These are phyloP conservation scores for Rubia balearica DNA, from an alignment of 305 asterid genomes.

Conservation along the genomic window DNA sequence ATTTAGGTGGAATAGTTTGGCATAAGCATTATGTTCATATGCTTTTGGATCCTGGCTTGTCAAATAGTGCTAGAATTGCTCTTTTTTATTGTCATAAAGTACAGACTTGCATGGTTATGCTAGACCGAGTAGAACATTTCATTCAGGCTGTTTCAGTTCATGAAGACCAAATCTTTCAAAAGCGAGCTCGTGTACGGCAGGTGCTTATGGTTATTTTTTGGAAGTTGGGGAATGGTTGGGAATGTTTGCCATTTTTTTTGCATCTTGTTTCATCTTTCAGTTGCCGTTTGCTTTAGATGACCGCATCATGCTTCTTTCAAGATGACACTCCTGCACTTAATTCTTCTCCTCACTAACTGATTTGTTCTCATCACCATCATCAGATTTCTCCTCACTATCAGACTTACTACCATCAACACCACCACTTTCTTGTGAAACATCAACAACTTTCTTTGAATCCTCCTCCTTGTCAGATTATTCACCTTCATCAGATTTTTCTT, in stretches of 20 bases:
- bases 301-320: neutral
- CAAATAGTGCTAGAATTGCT: neutral
- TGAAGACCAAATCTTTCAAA: slow-evolving; percentile 90
- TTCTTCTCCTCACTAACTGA: neutral
- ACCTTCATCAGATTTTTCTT: too few relatives aligned
- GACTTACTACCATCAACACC: too few relatives aligned
- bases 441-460: too few relatives aligned
- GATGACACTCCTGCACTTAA: neutral
- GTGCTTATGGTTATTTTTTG: slow-evolving; percentile 28
- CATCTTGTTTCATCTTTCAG: neutral
- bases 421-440: too few relatives aligned
- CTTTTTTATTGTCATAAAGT: neutral
- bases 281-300: neutral
- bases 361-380: too few relatives aligned
- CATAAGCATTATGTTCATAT: neutral
- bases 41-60: neutral
- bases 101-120: slow-evolving; percentile 35
- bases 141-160: slow-evolving; percentile 80
- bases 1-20: neutral
- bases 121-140: slow-evolving; percentile 86
- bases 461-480: too few relatives aligned
- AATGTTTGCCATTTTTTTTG: neutral
- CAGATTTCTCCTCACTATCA: too few relatives aligned
- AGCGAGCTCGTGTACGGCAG: slow-evolving; percentile 85
- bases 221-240: too few relatives aligned